Conservation (phyloP, 163 green algal genomes). For the Smithsoniella earleae region DNA sequence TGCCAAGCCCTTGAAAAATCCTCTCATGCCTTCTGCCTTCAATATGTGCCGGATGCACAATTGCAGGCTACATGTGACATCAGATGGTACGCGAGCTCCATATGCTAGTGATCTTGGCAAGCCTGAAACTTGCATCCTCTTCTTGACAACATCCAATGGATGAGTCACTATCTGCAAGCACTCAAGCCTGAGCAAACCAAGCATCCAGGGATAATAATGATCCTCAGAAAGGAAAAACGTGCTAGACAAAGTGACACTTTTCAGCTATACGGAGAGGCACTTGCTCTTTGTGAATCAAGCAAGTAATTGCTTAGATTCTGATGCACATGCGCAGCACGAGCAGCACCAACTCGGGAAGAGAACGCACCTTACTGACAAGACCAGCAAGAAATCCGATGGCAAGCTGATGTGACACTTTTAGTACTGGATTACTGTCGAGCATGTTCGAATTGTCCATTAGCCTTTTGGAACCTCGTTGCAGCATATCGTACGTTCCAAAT, state of each 20-base stretch:
- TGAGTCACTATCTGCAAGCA: slow-evolving; percentile 64
- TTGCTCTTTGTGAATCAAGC: not conserved
- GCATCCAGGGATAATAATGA: not conserved
- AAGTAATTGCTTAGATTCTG: no score
- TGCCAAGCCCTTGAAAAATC: slow-evolving; percentile 49
- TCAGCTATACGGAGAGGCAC: not conserved
- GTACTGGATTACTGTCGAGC: not conserved
- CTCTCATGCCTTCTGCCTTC: slow-evolving; percentile 42
- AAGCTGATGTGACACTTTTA: not conserved
- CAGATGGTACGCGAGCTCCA: slow-evolving; percentile 43
- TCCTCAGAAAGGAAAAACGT: not conserved
- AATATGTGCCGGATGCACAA: slow-evolving; percentile 43
- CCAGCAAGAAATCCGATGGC: not conserved
- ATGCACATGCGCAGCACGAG: slow-evolving; percentile 41
- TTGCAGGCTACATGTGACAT: slow-evolving; percentile 38
- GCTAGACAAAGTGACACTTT: no score
- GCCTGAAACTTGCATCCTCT: slow-evolving; percentile 77
- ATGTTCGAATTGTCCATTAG: no score
- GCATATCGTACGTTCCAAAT: slow-evolving; percentile 75
- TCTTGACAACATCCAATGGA: slow-evolving; percentile 94
- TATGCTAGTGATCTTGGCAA: slow-evolving; percentile 48
- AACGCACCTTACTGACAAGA: slow-evolving; percentile 12
- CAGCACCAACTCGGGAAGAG: not conserved
- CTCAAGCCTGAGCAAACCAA: not conserved
- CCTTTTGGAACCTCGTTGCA: not conserved